A percentile compares a stretch with the other conserved stretches of the same genome.
These are phyloP conservation scores for Crithidia bombi DNA, from an alignment of 208 protist species.

Conservation along the genomic window DNA sequence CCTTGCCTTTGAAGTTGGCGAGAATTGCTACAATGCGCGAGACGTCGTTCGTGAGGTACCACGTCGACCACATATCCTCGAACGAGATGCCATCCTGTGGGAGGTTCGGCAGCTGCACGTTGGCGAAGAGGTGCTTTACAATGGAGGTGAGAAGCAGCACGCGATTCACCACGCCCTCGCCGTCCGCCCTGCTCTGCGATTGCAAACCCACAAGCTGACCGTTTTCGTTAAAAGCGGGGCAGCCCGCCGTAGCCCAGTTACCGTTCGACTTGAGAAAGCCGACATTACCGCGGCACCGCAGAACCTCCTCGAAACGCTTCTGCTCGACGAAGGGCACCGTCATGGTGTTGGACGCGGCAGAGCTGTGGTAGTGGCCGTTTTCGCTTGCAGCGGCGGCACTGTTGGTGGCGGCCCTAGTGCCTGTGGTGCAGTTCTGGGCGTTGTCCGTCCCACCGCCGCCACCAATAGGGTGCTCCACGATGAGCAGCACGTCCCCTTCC, in stretches of 20 bases:
- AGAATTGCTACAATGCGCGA: conserved; percentile 76
- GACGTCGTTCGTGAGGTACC: conserved; percentile 81
- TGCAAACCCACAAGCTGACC: conserved; percentile 87
- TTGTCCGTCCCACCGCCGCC: conserved; percentile 8
- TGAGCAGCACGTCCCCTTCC: conserved; percentile 83
- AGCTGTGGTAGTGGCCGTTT: neutral
- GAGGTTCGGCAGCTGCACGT: conserved; percentile 74
- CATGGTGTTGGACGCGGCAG: conserved; percentile 1
- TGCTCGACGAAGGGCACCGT: conserved; percentile 42
- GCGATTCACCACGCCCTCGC: conserved; percentile 80
- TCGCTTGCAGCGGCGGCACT: conserved; percentile 1
- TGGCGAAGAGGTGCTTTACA: conserved; percentile 91
- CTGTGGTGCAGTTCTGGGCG: neutral
- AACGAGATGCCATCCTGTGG: conserved; percentile 57
- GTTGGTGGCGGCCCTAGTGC: neutral
- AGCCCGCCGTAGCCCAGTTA: conserved; percentile 68
- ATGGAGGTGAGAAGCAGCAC: conserved; percentile 83
- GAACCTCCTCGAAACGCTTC: conserved; percentile 91
- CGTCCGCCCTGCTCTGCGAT: conserved; percentile 68
- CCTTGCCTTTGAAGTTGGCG: conserved; percentile 71
- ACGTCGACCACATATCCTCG: conserved; percentile 89
- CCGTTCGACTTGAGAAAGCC: conserved; percentile 81
- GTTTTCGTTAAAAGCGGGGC: conserved; percentile 87
- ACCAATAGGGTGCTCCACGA: conserved; percentile 86
- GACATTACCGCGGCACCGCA: conserved; percentile 72